Conservation (phyloP, 129 eudicot genomes). For the Lactuca saligna region DNA sequence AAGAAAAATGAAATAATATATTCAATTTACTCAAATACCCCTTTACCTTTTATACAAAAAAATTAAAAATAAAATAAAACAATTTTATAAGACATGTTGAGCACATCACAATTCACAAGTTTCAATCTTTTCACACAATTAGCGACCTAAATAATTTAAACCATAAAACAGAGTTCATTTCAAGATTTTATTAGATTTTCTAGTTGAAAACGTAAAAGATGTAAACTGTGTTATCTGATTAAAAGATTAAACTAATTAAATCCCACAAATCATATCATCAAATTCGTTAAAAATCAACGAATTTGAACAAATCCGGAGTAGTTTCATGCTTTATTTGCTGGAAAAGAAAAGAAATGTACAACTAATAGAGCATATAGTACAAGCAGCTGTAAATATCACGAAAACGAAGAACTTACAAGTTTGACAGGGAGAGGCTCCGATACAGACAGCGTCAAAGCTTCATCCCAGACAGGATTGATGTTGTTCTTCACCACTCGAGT, state of each 20-base stretch:
- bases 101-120: not conserved
- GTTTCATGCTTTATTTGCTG: not conserved
- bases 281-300: not conserved
- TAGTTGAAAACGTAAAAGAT: not conserved
- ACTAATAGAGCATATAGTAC: not conserved
- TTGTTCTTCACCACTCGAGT: slow-evolving; percentile 70
- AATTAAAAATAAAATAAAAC: not conserved
- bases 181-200: not conserved
- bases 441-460: slow-evolving; percentile 67
- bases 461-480: slow-evolving; percentile 90
- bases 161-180: not conserved
- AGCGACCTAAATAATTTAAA: not conserved
- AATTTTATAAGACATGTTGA: too few relatives aligned
- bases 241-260: not conserved
- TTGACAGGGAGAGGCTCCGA: slow-evolving; percentile 59
- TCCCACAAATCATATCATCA: not conserved
- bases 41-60: not conserved
- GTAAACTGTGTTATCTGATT: not conserved
- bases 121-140: not conserved
- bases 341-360: not conserved
- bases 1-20: too few relatives aligned
- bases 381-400: not conserved
- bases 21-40: not conserved
- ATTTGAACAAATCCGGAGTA: not conserved
- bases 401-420: slow-evolving; percentile 47